Base-by-base conservation (phyloP, 768 basidiomycete genomes). In the Boletus barrowsii region DNA sequence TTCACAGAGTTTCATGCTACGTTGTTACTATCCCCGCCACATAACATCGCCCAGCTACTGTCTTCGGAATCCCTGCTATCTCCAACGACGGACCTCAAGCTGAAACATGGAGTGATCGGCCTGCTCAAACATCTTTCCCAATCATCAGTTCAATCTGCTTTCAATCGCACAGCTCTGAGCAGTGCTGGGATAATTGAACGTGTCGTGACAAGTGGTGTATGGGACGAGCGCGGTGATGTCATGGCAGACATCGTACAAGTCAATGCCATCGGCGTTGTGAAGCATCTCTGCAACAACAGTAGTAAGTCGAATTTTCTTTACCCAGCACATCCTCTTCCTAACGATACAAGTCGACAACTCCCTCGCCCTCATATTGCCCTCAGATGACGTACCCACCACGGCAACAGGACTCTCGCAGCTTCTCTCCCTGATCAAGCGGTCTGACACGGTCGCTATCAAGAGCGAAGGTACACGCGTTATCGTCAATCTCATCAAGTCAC, bases 381-480 rank as follows among this genome's bases (percentile, higher is more conserved):
- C 72, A 32, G 58, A 70, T 11, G 64, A 59, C 47, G 51, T 62
- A 45, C 63, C 67, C 3, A 42, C 70, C 2, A 40, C 67, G n/a
- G 61, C 73, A 2, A 82, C 81, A 22, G 82, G 84, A 1, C 73
- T 93, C 40, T 73, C 82, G 5, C 84, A 84, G 54, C 80, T 98
- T 42, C 75, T 97, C 32, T 82, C 81, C 7, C 78, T 99, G 18
- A 78, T 88, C 29, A 78, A 79, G 47, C 86, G 93, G 40, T 87
- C 93, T 6, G 88, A 95, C 62, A 87, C 87, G 18, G 73, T 90
- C 3, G 83, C 91, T 2, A 76, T 95, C 35, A 88, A 88, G 71
- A 93, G 89, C 65, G 96, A 99, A 74, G 90, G 90, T 30, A 88
- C 93, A 17, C 85, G 96, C 18, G 83, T 95, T 3, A 73, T 97